Base-by-base conservation (phyloP, 306 rosid genomes). In the Pyrus betulifolia region DNA sequence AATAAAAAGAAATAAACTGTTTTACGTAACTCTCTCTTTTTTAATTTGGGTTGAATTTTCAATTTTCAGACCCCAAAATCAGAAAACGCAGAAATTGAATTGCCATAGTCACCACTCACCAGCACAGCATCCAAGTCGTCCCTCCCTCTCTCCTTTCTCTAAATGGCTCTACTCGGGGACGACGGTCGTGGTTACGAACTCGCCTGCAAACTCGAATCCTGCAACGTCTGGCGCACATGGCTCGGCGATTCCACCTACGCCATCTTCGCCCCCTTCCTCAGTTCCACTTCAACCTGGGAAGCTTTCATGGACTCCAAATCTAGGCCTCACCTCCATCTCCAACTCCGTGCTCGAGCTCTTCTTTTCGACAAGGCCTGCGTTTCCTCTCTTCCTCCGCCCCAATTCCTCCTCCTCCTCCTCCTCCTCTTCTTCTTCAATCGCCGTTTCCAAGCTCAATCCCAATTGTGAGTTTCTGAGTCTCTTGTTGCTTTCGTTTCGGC, bases 131-230 rank as follows among this genome's bases (percentile, higher is more conserved):
- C 67, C 40, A 62, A 28, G 40, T 28, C 38, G n/a, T 6, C n/a
- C 64, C 31, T 23, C 17, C 21, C 64, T 59, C 15, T 28, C 64
- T 11, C 5, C 21, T 21, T 46, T 49, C 44, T 42, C 30, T 8
- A 11, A n/a, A 93, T 93, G 98, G 84, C 91, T 78, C 76, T 95
- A 27, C 88, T 95, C 10, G 97, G 97, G 27, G 95, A 90, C 52
- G 97, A 94, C 59, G 96, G 98, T 8, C 88, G 87, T 10, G 97
- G 98, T 30, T 95, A 80, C 83, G 97, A 95, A 72, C 87, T 95
- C 17, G 97, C 97, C 8, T 79, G 88, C 64, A 89, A 87, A 71
- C 91, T 93, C 1, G 98, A 93, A 17, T 68, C 86, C 6, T 71
- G 69, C 51, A 91, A 95, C 3, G 89, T 86, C 42, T 93, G 98